Base-by-base conservation (phyloP, 2,329 filamentous ascomycete species). In the Spiromastix sp. region DNA sequence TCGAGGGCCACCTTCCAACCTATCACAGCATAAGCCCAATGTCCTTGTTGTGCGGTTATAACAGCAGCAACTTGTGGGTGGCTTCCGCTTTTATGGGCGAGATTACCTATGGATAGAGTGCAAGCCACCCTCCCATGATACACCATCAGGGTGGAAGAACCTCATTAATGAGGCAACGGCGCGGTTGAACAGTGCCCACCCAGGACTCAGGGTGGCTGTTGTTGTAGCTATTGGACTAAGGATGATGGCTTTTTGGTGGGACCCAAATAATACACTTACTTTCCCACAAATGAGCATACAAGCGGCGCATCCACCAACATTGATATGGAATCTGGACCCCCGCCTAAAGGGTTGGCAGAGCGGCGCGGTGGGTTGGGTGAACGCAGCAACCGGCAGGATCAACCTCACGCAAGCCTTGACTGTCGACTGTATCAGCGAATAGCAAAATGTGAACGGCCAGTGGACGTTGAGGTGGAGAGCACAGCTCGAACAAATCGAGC, bases 51-150 rank as follows among this genome's bases (percentile, higher is more conserved):
- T 32, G 5, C 6, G 18, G 11, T 20, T 21, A 19, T 11, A 17
- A 4, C 30, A 5, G 10, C n/a, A 17, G 30, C 30, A 4, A 32
- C 11, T 2, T 11, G 4, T 20, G 10, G 18, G 15, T 11, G 18
- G 30, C 11, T 5, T 25, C 22, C 22, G n/a, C 11, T 5, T 17
- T 20, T 4, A 5, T 32, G 6, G 30, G 6, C 30, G 30, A 9
- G 30, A 32, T n/a, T 32, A 13, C 17, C 32, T 34, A 4, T 34
- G 32, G 32, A 22, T 34, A 12, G 32, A 34, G 18, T 34, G 32
- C 32, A 34, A 34, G 32, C 5, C 32, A 26, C 7, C 19, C 20
- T 5, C 20, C 17, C 32, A 28, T 11, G 20, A 34, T 34, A 17
- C 2, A 10, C 19, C 32, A 27, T 4, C 4, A 13, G 32, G 32